phyloP scores from a whole-genome alignment of 495 filamentous ascomycete genomes.

The Trichoderma virens region DNA sequence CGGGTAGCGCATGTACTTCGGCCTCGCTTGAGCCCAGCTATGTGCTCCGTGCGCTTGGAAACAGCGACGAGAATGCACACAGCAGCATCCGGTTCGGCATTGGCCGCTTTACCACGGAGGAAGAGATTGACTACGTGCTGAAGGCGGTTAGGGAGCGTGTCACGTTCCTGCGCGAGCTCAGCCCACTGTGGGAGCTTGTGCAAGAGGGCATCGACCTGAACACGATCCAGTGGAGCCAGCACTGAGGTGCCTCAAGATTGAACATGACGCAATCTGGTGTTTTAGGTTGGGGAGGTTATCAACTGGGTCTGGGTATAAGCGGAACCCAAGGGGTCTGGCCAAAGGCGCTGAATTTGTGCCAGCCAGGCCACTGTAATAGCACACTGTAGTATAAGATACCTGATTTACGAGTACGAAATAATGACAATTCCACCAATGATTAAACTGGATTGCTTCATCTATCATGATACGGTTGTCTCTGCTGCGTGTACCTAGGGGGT shows the following conservation, averaged over 20 bases:
- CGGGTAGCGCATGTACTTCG: slow-evolving; percentile 93
- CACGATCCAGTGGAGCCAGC: slow-evolving; percentile 97
- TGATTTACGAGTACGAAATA: slow-evolving; percentile 1
- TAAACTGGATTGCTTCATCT: background rate
- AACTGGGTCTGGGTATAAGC: background rate
- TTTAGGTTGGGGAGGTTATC: background rate
- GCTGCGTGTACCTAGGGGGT: too few relatives aligned
- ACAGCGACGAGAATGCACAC: slow-evolving; percentile 94
- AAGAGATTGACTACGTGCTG: slow-evolving; percentile 94
- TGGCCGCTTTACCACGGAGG: slow-evolving; percentile 90
- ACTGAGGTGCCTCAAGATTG: slow-evolving; percentile 38
- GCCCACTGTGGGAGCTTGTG: slow-evolving; percentile 94
- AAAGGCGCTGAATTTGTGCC: background rate
- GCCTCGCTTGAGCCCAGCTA: slow-evolving; percentile 95
- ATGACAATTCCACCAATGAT: background rate
- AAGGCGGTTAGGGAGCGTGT: slow-evolving; percentile 90
- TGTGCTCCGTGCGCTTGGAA: slow-evolving; percentile 86
- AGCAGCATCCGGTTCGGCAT: slow-evolving; percentile 97
- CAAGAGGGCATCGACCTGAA: slow-evolving; percentile 94
- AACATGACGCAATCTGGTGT: background rate
- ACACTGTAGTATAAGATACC: slow-evolving; percentile 1
- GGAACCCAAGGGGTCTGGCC: background rate
- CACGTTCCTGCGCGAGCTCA: slow-evolving; percentile 86
- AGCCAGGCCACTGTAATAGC: background rate
- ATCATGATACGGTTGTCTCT: background rate